A percentile compares a stretch with the other conserved stretches of the same genome.
Conservation (phyloP, 176 grass and related monocot genomes). For the maize (Zea mays) region Zm-B73-REFERENCE-NAM-5.0 NC_050101.1:174466001-174466500, state of each 20-base stretch:
- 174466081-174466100: background rate
- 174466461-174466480: background rate
- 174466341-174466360: background rate
- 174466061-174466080: background rate
- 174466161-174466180: background rate
- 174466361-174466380: background rate
- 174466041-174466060: background rate
- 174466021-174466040: background rate
- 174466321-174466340: background rate
- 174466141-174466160: background rate
- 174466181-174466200: background rate
- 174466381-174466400: background rate
- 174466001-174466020: background rate
- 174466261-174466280: background rate
- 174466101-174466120: background rate
- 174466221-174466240: slow-evolving; percentile 2
- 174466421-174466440: background rate
- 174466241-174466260: background rate
- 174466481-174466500: background rate
- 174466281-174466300: background rate
- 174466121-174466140: slow-evolving; percentile 12
- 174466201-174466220: slow-evolving; percentile 2
- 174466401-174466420: background rate
- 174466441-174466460: background rate
- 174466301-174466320: background rate